phyloP scores from a whole-genome alignment of 805 yeast species.

The Zygotorulaspora chibaensis region DNA sequence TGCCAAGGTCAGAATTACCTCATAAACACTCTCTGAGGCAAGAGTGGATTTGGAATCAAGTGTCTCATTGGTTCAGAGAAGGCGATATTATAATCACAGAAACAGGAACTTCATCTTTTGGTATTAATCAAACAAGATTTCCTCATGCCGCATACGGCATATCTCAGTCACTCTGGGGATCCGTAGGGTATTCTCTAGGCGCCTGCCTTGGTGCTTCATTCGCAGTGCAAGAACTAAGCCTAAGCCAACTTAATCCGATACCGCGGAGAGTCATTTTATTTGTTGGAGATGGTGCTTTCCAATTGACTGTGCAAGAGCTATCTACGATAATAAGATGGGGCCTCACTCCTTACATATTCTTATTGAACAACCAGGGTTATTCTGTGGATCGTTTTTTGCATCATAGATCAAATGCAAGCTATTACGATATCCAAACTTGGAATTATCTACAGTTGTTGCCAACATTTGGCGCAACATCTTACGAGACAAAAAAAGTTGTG shows the following conservation, averaged over 20 bases:
- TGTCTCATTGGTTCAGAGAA: constrained; percentile 48
- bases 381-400: constrained; percentile 62
- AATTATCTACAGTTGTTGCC: constrained; percentile 43
- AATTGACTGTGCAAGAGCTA: constrained; percentile 61
- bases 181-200: constrained; percentile 62
- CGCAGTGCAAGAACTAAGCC: constrained; percentile 46
- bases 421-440: constrained; percentile 65
- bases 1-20: constrained; percentile 23
- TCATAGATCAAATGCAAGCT: constrained; percentile 46
- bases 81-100: constrained; percentile 59
- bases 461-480: constrained; percentile 53
- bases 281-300: constrained; percentile 68
- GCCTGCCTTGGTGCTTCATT: constrained; percentile 59
- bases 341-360: constrained; percentile 52
- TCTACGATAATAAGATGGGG: constrained; percentile 54
- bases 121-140: constrained; percentile 52
- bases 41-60: constrained; percentile 48
- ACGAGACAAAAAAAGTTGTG: constrained; percentile 42
- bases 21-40: constrained; percentile 34
- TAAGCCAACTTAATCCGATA: constrained; percentile 4
- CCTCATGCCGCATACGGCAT: constrained; percentile 50
- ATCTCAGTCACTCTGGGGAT: constrained; percentile 62
- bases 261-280: constrained; percentile 50
- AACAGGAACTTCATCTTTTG: constrained; percentile 64
- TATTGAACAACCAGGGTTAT: constrained; percentile 63